Conservation (phyloP, 1,284 basidiomycete genomes). For the Filobasidium uniguttulatum region DNA sequence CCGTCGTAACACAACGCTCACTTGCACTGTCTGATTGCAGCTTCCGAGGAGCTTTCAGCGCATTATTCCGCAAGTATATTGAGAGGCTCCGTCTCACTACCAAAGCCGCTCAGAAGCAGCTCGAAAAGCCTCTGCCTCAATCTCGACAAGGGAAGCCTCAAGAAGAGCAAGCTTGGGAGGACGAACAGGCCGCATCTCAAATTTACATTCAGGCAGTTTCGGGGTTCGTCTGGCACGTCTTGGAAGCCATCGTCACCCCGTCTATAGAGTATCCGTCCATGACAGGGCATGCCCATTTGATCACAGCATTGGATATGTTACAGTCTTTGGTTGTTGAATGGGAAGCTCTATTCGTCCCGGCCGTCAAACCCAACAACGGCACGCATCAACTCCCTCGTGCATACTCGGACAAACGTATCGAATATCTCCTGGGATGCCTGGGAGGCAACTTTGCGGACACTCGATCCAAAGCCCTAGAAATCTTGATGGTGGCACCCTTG, state of each 20-base stretch:
- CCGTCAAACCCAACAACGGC: conserved; percentile 2
- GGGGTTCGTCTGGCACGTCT: conserved; percentile 1
- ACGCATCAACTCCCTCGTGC: conserved; percentile 17
- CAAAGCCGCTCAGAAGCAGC: conserved; percentile 3
- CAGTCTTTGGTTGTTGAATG: conserved; percentile 4
- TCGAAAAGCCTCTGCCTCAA: conserved; percentile 3
- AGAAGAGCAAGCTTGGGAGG: neutral
- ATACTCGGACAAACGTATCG: conserved; percentile 24
- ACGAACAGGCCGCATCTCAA: neutral
- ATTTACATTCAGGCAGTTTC: neutral
- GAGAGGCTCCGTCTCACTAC: conserved; percentile 7
- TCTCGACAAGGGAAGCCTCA: neutral
- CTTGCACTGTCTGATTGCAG: neutral
- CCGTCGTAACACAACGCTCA: too few relatives aligned
- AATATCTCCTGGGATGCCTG: conserved; percentile 29
- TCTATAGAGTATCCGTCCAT: conserved; percentile 6
- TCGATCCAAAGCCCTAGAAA: conserved; percentile 21
- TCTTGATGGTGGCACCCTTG: conserved; percentile 23
- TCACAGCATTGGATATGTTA: conserved; percentile 12
- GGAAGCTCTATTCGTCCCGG: neutral
- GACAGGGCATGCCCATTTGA: conserved; percentile 10
- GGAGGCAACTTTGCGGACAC: conserved; percentile 33
- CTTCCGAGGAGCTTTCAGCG: conserved; percentile 9
- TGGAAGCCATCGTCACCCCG: conserved; percentile 4
- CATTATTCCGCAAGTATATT: conserved; percentile 8